Evolutionary conservation across 345 rosid species (phyloP).

Genomic region (Xanthoceras sorbifolium): DNA sequence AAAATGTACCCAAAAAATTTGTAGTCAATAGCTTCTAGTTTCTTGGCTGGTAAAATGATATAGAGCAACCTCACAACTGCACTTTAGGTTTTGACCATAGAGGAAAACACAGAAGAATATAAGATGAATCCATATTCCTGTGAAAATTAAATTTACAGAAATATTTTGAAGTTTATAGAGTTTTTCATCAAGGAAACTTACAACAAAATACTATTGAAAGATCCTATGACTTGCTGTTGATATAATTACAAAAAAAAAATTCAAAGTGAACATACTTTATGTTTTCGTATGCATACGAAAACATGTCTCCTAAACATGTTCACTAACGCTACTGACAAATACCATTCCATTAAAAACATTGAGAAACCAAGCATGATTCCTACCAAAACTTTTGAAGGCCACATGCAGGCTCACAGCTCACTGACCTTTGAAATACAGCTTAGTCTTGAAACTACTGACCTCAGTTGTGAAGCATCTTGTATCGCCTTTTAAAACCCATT

Average conservation of each 20-base stretch:
- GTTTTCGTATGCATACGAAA: background rate
- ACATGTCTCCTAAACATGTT: background rate
- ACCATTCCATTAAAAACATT: no score
- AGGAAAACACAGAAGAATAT: background rate
- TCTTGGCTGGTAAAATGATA: no score
- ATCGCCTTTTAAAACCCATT: background rate
- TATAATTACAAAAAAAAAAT: background rate
- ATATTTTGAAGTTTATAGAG: background rate
- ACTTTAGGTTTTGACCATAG: no score
- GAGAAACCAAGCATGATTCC: background rate
- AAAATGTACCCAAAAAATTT: no score
- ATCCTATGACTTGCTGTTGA: background rate
- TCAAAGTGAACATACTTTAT: background rate
- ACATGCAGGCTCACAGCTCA: constrained; percentile 5
- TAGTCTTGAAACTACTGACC: background rate
- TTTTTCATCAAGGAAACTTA: background rate
- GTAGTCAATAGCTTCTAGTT: no score
- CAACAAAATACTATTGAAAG: background rate
- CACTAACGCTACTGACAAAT: background rate
- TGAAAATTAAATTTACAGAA: background rate
- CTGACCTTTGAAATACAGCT: constrained; percentile 7
- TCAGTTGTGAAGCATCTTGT: background rate
- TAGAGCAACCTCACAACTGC: no score
- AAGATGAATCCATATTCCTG: background rate
- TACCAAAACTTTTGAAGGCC: constrained; percentile 12